Evolutionary conservation across 129 eudicot species (phyloP).

Genomic region (Gnaphalium uliginosum): DNA sequence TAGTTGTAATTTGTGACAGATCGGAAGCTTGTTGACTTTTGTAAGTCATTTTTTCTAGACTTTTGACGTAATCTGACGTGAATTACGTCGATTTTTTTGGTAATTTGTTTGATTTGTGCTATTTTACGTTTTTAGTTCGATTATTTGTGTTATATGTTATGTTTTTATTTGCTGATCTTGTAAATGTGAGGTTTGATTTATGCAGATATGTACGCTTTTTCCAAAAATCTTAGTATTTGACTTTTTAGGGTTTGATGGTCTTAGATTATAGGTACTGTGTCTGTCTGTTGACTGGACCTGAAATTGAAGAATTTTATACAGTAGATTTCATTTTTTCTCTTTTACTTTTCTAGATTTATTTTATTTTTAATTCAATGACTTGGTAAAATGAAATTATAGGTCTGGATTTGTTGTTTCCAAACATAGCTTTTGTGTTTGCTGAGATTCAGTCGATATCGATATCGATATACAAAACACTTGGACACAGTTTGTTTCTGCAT

Average conservation of each 20-base stretch:
- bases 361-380: not conserved
- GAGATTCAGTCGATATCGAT: not conserved
- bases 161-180: conserved; percentile 21
- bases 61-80: conserved; percentile 21
- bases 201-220: conserved; percentile 8
- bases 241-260: conserved; percentile 5
- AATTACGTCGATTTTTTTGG: conserved; percentile 30
- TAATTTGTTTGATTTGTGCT: not conserved
- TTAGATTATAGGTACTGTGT: not conserved
- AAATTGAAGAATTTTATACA: conserved; percentile 6
- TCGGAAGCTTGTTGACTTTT: conserved; percentile 21
- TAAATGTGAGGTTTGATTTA: conserved; percentile 22
- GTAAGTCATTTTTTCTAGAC: conserved; percentile 2
- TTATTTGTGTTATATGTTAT: conserved; percentile 13
- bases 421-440: not conserved
- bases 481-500: not conserved
- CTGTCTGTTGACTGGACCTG: conserved; percentile 18
- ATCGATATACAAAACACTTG: not conserved
- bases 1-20: conserved; percentile 25
- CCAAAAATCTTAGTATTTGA: not conserved
- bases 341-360: not conserved
- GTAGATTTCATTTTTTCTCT: conserved; percentile 4
- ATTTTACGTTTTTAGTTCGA: conserved; percentile 11
- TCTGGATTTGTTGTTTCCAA: conserved; percentile 15
- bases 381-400: conserved; percentile 5